Evolutionary conservation across 2,329 filamentous ascomycete genomes (phyloP).

Genomic region (Plectosphaerella cucumerina): DNA sequence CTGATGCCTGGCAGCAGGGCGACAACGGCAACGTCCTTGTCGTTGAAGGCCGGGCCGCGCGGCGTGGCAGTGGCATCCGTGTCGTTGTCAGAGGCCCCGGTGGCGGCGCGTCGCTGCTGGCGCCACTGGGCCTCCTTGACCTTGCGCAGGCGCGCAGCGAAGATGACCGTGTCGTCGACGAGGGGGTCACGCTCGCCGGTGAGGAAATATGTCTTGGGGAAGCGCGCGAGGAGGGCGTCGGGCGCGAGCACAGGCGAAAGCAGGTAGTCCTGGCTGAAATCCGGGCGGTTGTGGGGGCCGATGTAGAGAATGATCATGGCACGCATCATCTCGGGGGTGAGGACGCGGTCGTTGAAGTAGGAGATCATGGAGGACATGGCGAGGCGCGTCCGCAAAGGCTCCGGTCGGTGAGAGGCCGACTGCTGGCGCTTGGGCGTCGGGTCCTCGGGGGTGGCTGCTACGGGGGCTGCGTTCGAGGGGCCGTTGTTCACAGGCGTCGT

Average conservation of each 20-base stretch:
- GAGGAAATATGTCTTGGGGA: constrained; percentile 90
- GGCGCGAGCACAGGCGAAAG: constrained; percentile 88
- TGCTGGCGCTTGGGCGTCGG: constrained; percentile 37
- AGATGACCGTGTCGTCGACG: constrained; percentile 95
- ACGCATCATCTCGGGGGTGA: constrained; percentile 97
- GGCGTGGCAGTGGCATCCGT: constrained; percentile 37
- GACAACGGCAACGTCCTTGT: constrained; percentile 75
- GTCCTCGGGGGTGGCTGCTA: constrained; percentile 27
- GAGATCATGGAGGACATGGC: constrained; percentile 97
- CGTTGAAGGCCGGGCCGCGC: constrained; percentile 52
- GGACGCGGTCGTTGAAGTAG: constrained; percentile 92
- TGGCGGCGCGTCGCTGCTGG: constrained; percentile 32
- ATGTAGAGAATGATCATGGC: constrained; percentile 99
- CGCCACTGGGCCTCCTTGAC: constrained; percentile 58
- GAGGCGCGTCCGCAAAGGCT: constrained; percentile 73
- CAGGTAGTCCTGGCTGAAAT: constrained; percentile 87
- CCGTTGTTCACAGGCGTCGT: constrained; percentile 8
- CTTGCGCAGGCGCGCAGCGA: constrained; percentile 81
- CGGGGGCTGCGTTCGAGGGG: not conserved
- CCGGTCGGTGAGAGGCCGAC: constrained; percentile 45
- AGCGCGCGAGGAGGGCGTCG: constrained; percentile 74
- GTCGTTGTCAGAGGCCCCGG: constrained; percentile 30
- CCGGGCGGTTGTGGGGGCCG: constrained; percentile 85
- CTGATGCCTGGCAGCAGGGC: constrained; percentile 82
- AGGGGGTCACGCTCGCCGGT: constrained; percentile 93